Evolutionary conservation across 108 stramenopile genomes (phyloP).

Genomic region (Craspedostauros australis): DNA sequence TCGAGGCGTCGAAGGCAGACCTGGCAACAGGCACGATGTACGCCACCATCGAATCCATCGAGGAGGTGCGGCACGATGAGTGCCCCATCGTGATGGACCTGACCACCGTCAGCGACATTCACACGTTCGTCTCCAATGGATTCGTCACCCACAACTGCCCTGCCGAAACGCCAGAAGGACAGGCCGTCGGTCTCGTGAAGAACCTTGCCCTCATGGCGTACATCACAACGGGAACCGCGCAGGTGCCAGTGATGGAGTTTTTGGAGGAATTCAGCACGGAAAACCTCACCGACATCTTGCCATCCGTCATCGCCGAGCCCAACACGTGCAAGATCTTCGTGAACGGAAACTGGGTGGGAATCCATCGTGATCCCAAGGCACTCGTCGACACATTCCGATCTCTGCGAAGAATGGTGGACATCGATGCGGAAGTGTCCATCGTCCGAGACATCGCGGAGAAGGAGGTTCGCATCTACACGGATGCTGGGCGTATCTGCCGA

Average conservation of each 20-base stretch:
- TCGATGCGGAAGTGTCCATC: slow-evolving; percentile 96
- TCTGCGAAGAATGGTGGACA: slow-evolving; percentile 89
- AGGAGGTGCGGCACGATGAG: too few species aligned
- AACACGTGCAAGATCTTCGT: slow-evolving; percentile 96
- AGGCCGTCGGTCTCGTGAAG: slow-evolving; percentile 97
- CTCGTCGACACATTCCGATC: slow-evolving; percentile 88
- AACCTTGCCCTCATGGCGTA: slow-evolving; percentile 97
- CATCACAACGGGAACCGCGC: slow-evolving; percentile 94
- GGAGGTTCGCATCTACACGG: slow-evolving; percentile 97
- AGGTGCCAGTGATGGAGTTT: slow-evolving; percentile 90
- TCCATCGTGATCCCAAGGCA: slow-evolving; percentile 90
- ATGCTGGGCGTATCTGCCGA: slow-evolving; percentile 98
- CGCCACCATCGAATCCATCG: too few species aligned
- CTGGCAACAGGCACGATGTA: too few species aligned
- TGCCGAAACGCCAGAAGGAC: slow-evolving; percentile 98
- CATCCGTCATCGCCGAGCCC: slow-evolving; percentile 90
- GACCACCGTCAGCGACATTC: too few species aligned
- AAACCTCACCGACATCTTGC: slow-evolving; percentile 84
- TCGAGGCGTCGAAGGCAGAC: too few species aligned
- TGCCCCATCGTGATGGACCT: too few species aligned
- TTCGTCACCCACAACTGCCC: slow-evolving; percentile 18
- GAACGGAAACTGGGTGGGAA: slow-evolving; percentile 98
- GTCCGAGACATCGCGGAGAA: slow-evolving; percentile 91
- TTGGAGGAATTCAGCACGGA: slow-evolving; percentile 95
- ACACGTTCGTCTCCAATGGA: background rate